Evolutionary conservation across 192 early-diverging fungal genomes (phyloP), one percentile per base, ranked within the genome.

Genomic region (Rhizoclosmatium sp.): DNA sequence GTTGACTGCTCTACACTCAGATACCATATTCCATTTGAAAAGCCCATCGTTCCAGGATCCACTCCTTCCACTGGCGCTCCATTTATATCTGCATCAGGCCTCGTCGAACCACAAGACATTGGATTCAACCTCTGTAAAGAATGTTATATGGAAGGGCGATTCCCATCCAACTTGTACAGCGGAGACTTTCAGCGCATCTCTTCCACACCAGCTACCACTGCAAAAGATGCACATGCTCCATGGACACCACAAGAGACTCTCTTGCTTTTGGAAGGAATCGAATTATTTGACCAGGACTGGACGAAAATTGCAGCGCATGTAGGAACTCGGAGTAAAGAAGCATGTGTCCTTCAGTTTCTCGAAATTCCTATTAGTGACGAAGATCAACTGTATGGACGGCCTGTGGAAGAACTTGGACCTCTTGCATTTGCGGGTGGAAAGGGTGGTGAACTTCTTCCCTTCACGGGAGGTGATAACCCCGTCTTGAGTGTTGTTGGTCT

Each of bases 271-370:
- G 98, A 99, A 86, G 98, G 91, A 2, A 82, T 99, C 21, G 98
- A 99, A 80, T 87, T 95, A 87, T 97, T 89, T 85, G 94, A 97
- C 61, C 94, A 98, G 59, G 95, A 98, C 79, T 99, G 98, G 98
- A 87, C 90, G 69, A 89, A 91, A 56, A 91, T 99, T 48, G 91
- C 97, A 16, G 95, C 96, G 60, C 95, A 97, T 72, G 96, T 99
- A 3, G 96, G 95, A 0, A 96, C 95, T 16, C 86, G 93, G 46
- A 93, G 92, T 2, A 92, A 93, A 75, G 95, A 97, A 65, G 93
- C 98, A 78, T 99, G 98, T 75, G 90, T 99, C 42, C 82, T 93
- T 47, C 89, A 94, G 46, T 98, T 99, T 82, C 82, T 88, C 23
- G 90, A 95, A 81, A 81, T 98, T 71, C 97, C 97, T 4, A 95